Percentiles rank a stretch among this genome's conserved stretches.
Evolutionary conservation across 2,329 filamentous ascomycete genomes (phyloP).

Genomic region (Fulvia fulva): DNA sequence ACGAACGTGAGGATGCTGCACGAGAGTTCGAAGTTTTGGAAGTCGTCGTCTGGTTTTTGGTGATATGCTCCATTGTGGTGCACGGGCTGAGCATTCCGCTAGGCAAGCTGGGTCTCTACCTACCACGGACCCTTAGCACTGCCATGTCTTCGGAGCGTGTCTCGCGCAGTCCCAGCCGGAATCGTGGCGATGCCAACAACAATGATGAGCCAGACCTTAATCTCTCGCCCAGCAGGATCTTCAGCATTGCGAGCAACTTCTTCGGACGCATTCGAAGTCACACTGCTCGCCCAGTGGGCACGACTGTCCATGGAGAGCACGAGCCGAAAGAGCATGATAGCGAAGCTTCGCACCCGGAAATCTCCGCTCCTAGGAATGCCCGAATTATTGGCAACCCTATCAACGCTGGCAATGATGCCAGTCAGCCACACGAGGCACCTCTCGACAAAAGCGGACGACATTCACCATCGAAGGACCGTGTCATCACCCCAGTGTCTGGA

Average conservation of each 20-base stretch:
- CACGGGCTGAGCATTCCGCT: slow-evolving; percentile 80
- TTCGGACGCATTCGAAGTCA: slow-evolving; percentile 4
- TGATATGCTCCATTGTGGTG: slow-evolving; percentile 77
- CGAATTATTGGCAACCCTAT: slow-evolving; percentile 21
- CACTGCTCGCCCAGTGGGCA: slow-evolving; percentile 1
- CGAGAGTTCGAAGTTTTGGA: slow-evolving; percentile 62
- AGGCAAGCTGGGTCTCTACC: slow-evolving; percentile 59
- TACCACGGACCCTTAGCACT: slow-evolving; percentile 60
- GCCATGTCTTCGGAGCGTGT: slow-evolving; percentile 43
- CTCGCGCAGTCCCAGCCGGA: slow-evolving; percentile 21
- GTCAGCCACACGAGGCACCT: background rate
- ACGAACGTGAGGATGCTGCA: slow-evolving; percentile 61
- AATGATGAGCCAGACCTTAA: background rate
- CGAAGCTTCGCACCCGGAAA: slow-evolving; percentile 13
- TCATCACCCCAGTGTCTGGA: background rate
- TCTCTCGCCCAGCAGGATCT: background rate
- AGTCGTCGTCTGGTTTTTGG: slow-evolving; percentile 81
- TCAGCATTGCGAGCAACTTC: background rate
- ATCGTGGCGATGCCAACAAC: background rate
- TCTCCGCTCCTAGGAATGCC: slow-evolving; percentile 15
- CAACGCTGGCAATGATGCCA: background rate
- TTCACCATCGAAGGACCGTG: background rate
- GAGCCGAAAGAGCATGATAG: slow-evolving; percentile 1
- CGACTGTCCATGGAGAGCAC: slow-evolving; percentile 31
- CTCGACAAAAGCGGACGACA: too few species aligned